phyloP scores from a whole-genome alignment of 768 basidiomycete species.

The Amanita rubescens region DNA sequence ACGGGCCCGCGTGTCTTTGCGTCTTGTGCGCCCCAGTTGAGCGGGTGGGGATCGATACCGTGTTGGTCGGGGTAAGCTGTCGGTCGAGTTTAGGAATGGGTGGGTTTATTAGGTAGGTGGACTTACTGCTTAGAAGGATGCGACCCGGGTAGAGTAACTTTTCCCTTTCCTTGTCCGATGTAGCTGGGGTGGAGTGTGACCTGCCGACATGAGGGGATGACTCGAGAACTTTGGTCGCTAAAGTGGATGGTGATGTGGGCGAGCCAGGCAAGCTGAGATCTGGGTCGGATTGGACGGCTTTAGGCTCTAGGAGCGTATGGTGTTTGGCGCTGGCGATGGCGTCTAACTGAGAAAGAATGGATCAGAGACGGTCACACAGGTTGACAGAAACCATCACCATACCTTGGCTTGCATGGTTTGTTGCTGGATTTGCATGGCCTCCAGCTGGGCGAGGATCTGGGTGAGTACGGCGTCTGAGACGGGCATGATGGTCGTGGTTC shows the following conservation, averaged over 20 bases:
- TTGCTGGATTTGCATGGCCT: slow-evolving; percentile 65
- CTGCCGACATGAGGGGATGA: slow-evolving; percentile 18
- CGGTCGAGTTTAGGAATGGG: no score
- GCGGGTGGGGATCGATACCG: slow-evolving; percentile 71
- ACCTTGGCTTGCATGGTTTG: slow-evolving; percentile 77
- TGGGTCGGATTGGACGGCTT: slow-evolving; percentile 19
- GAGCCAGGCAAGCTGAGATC: slow-evolving; percentile 20
- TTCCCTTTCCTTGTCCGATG: slow-evolving; percentile 58
- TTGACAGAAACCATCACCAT: slow-evolving; percentile 22
- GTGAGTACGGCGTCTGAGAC: slow-evolving; percentile 53
- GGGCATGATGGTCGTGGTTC: slow-evolving; percentile 22
- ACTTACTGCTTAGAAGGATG: slow-evolving; percentile 76
- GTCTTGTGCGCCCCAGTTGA: slow-evolving; percentile 74
- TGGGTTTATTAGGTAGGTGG: not conserved
- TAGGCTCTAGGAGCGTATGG: slow-evolving; percentile 12
- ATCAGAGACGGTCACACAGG: not conserved
- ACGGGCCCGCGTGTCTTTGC: slow-evolving; percentile 73
- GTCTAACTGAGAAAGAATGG: slow-evolving; percentile 41
- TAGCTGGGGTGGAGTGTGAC: slow-evolving; percentile 12
- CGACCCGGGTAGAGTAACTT: slow-evolving; percentile 74
- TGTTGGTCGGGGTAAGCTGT: slow-evolving; percentile 89
- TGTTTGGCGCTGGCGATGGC: slow-evolving; percentile 23
- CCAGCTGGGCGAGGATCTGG: slow-evolving; percentile 68
- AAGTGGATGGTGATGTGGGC: slow-evolving; percentile 10
- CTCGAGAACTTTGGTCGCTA: slow-evolving; percentile 17